phyloP scores from a whole-genome alignment of 2,329 filamentous ascomycete genomes.

The Clarireedia homoeocarpa region DNA sequence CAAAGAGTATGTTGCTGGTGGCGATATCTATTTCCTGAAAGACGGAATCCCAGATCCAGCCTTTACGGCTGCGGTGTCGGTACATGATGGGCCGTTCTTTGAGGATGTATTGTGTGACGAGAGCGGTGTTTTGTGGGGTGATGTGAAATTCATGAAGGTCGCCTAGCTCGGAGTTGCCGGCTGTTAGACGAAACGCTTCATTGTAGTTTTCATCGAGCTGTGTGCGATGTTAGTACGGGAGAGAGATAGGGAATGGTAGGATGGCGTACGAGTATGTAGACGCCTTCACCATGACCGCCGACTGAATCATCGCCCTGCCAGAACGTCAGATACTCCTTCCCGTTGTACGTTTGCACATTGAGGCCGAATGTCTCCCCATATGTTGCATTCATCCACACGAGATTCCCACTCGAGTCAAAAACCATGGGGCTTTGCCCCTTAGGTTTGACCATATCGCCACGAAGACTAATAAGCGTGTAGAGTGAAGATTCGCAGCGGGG shows the following conservation, averaged over 20 bases:
- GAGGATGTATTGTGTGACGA: slow-evolving; percentile 35
- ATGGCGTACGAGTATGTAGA: background rate
- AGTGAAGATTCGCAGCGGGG: slow-evolving; percentile 11
- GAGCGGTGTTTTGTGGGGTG: slow-evolving; percentile 34
- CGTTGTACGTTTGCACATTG: slow-evolving; percentile 33
- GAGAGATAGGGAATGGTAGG: background rate
- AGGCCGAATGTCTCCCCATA: slow-evolving; percentile 11
- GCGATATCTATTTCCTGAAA: background rate
- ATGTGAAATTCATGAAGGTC: slow-evolving; percentile 40
- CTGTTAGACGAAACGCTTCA: slow-evolving; percentile 13
- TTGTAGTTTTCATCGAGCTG: background rate
- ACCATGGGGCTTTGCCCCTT: slow-evolving; percentile 16
- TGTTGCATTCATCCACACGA: slow-evolving; percentile 16
- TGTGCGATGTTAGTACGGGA: background rate
- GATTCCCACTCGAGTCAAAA: slow-evolving; percentile 10
- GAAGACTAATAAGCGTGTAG: slow-evolving; percentile 11
- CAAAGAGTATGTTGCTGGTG: background rate
- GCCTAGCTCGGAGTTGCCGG: slow-evolving; percentile 35
- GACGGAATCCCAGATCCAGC: background rate
- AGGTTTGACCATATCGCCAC: slow-evolving; percentile 11
- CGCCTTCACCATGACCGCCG: background rate
- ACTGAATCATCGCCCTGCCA: slow-evolving; percentile 33
- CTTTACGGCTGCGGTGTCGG: background rate
- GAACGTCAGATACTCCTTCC: slow-evolving; percentile 39
- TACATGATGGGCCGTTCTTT: slow-evolving; percentile 31